phyloP scores from a whole-genome alignment of 2,329 filamentous ascomycete genomes.

The Stemphylium beticola region DNA sequence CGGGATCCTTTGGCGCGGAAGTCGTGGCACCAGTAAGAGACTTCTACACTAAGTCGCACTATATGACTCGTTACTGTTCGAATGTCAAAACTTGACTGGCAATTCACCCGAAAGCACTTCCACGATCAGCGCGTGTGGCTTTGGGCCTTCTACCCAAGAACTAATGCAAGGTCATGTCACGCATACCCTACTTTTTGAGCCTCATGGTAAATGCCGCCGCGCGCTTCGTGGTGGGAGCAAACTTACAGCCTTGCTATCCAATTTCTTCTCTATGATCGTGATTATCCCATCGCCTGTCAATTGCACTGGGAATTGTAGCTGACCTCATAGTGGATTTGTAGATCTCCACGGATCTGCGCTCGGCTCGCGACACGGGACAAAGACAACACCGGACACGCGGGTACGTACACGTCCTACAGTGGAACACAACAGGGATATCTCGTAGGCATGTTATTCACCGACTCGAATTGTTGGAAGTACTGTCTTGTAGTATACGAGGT shows the following conservation, averaged over 20 bases:
- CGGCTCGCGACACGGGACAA: not conserved
- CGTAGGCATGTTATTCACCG: not conserved
- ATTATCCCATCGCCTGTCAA: not conserved
- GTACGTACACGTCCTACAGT: not conserved
- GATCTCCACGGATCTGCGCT: too few species aligned
- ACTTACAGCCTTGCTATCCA: too few species aligned
- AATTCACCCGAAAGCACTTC: not conserved
- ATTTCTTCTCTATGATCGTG: too few species aligned
- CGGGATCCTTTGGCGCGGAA: too few species aligned
- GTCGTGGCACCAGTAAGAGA: too few species aligned
- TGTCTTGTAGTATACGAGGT: conserved; percentile 4
- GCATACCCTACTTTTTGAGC: not conserved
- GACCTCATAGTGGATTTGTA: not conserved
- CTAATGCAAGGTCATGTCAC: not conserved
- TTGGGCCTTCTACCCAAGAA: not conserved
- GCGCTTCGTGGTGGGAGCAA: too few species aligned
- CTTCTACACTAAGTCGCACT: too few species aligned
- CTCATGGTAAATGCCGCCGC: not conserved
- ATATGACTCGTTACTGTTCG: not conserved
- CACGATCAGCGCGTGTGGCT: not conserved
- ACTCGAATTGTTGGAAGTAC: not conserved
- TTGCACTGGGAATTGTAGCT: not conserved
- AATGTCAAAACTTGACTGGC: not conserved
- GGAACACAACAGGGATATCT: not conserved
- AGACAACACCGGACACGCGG: not conserved